phyloP scores from a whole-genome alignment of 202 grass and related monocot species.

The Alloteropsis angusta region DNA sequence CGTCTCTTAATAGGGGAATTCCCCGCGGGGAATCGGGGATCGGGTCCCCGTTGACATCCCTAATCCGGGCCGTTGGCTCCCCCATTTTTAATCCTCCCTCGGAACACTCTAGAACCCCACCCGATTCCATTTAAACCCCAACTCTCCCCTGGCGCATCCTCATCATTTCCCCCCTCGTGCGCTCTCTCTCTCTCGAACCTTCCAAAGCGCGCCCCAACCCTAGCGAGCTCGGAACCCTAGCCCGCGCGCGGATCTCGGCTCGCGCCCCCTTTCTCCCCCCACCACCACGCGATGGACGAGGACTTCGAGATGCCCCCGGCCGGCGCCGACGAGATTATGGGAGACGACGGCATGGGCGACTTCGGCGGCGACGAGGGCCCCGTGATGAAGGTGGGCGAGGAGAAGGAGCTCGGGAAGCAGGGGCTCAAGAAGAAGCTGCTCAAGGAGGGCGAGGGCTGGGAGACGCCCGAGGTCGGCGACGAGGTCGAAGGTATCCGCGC shows the following conservation, averaged over 20 bases:
- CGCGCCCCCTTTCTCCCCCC: too few species aligned
- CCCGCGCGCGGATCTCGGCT: slow-evolving; percentile 32
- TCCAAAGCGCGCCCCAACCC: slow-evolving; percentile 33
- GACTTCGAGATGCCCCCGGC: slow-evolving; percentile 58
- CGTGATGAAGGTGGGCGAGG: slow-evolving; percentile 69
- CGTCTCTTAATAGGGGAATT: too few species aligned
- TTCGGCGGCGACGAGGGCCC: slow-evolving; percentile 51
- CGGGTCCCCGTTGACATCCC: too few species aligned
- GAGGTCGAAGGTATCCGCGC: slow-evolving; percentile 78
- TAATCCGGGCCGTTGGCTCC: slow-evolving; percentile 3
- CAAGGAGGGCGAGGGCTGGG: slow-evolving; percentile 80
- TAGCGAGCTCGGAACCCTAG: slow-evolving; percentile 27
- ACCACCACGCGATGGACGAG: slow-evolving; percentile 53
- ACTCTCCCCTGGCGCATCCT: not conserved
- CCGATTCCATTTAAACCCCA: slow-evolving; percentile 35
- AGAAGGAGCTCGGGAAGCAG: slow-evolving; percentile 87
- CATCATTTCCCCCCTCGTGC: slow-evolving; percentile 5
- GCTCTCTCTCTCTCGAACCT: slow-evolving; percentile 33
- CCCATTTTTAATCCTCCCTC: not conserved
- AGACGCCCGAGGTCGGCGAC: slow-evolving; percentile 82
- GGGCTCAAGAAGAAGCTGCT: slow-evolving; percentile 95
- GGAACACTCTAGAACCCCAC: slow-evolving; percentile 53
- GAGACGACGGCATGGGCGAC: slow-evolving; percentile 40
- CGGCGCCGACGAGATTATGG: slow-evolving; percentile 54
- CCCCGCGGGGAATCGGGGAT: too few species aligned